These are phyloP conservation scores for Zoysia japonica DNA, from an alignment of 176 grass and related monocot species.

Conservation along the genomic window DNA sequence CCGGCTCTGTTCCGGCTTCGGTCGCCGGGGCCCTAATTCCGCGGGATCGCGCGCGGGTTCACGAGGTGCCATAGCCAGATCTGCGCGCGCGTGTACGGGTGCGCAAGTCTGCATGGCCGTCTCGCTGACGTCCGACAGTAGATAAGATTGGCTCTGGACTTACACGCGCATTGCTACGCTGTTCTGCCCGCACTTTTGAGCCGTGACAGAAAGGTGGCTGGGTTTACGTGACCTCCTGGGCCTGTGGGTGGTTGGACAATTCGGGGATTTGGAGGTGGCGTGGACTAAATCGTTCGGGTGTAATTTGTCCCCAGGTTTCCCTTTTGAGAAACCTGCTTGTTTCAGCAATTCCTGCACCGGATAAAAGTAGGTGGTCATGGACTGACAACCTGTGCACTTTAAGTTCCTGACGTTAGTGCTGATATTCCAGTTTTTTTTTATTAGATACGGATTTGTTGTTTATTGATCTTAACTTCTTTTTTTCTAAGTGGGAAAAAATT, in stretches of 20 bases:
- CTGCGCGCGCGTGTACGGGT: conserved; percentile 17
- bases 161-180: conserved; percentile 14
- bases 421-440: neutral
- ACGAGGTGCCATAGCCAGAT: conserved; percentile 19
- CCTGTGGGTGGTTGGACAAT: neutral
- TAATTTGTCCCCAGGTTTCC: conserved; percentile 8
- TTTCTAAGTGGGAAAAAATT: neutral
- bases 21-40: neutral
- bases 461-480: neutral
- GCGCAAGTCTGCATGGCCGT: conserved; percentile 27
- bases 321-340: conserved; percentile 33
- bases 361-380: conserved; percentile 22
- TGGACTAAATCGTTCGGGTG: conserved; percentile 40
- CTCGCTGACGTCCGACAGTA: neutral
- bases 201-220: conserved; percentile 40
- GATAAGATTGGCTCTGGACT: conserved; percentile 16
- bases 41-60: conserved; percentile 3
- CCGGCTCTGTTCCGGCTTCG: neutral
- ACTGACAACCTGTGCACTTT: conserved; percentile 17
- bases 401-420: conserved; percentile 1
- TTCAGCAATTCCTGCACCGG: neutral
- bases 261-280: neutral
- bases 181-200: conserved; percentile 20
- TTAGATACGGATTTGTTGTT: neutral
- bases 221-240: neutral